These are phyloP conservation scores for Leccinum disarticulatum DNA, from an alignment of 768 basidiomycete genomes.

Conservation along the genomic window DNA sequence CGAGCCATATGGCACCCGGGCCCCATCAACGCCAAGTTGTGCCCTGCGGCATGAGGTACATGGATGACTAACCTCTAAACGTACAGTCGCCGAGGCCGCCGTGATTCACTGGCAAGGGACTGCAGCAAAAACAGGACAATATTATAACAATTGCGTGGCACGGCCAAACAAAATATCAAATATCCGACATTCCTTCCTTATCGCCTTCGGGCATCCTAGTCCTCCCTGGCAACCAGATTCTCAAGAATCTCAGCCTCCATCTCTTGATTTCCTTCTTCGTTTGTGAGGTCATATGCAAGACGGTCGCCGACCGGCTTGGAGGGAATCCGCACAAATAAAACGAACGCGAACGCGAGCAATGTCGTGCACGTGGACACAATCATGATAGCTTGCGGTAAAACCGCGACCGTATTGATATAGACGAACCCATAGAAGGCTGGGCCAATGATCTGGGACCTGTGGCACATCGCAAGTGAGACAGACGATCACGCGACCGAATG, in stretches of 20 bases:
- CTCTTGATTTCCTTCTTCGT: slow-evolving; percentile 7
- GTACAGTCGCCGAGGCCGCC: background rate
- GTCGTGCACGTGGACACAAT: slow-evolving; percentile 47
- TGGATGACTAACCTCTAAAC: too few species aligned
- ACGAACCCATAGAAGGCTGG: slow-evolving; percentile 73
- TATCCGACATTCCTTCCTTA: background rate
- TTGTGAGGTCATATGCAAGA: background rate
- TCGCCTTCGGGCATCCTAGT: slow-evolving; percentile 4
- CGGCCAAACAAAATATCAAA: background rate
- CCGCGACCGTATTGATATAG: slow-evolving; percentile 68
- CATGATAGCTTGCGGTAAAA: slow-evolving; percentile 70
- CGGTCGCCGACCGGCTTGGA: background rate
- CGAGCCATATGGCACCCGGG: too few species aligned
- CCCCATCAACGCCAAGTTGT: too few species aligned
- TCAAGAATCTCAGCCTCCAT: background rate
- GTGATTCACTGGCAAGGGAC: background rate
- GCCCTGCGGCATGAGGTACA: too few species aligned
- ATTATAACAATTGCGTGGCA: background rate
- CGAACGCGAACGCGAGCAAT: slow-evolving; percentile 42
- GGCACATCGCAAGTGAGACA: background rate
- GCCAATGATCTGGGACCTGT: slow-evolving; percentile 64
- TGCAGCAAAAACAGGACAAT: background rate
- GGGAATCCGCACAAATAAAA: slow-evolving; percentile 49
- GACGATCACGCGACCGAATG: background rate
- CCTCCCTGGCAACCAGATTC: slow-evolving; percentile 1